phyloP scores from a whole-genome alignment of 495 filamentous ascomycete species.

The Neurospora pannonica region DNA sequence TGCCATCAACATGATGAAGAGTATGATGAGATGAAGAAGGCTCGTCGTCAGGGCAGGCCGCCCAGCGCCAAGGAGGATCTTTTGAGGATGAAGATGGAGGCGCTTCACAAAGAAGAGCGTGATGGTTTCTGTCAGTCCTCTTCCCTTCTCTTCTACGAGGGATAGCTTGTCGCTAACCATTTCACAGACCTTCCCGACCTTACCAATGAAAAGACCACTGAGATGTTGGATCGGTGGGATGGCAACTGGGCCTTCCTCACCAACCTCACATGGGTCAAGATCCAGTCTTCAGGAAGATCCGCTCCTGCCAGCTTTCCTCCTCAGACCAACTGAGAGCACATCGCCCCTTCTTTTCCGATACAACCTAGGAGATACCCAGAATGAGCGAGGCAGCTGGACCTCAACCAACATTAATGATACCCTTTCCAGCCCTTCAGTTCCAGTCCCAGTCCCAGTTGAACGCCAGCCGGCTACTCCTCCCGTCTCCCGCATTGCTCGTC shows the following conservation, averaged over 20 bases:
- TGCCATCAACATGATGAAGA: conserved; percentile 74
- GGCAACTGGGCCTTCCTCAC: conserved; percentile 45
- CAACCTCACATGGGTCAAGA: conserved; percentile 48
- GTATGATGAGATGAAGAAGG: conserved; percentile 58
- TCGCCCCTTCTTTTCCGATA: not conserved
- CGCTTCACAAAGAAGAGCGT: conserved; percentile 70
- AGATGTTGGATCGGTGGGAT: conserved; percentile 39
- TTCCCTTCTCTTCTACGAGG: not conserved
- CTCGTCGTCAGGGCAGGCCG: conserved; percentile 73
- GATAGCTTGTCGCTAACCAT: conserved; percentile 2
- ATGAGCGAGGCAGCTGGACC: conserved; percentile 1
- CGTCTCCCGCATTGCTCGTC: not conserved
- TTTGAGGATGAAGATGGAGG: conserved; percentile 56
- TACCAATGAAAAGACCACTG: conserved; percentile 33
- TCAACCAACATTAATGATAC: conserved; percentile 6
- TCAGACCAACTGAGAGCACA: conserved; percentile 17
- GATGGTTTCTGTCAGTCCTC: conserved; percentile 62
- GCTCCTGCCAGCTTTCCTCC: conserved; percentile 59
- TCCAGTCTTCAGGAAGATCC: conserved; percentile 47
- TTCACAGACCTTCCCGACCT: conserved; percentile 42
- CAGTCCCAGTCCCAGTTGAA: not conserved
- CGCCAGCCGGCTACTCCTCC: not conserved
- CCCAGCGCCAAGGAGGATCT: conserved; percentile 67
- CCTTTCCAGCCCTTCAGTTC: not conserved
- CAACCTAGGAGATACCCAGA: not conserved